Evolutionary conservation across 495 filamentous ascomycete genomes (phyloP).

Genomic region (Penicillium silybi): DNA sequence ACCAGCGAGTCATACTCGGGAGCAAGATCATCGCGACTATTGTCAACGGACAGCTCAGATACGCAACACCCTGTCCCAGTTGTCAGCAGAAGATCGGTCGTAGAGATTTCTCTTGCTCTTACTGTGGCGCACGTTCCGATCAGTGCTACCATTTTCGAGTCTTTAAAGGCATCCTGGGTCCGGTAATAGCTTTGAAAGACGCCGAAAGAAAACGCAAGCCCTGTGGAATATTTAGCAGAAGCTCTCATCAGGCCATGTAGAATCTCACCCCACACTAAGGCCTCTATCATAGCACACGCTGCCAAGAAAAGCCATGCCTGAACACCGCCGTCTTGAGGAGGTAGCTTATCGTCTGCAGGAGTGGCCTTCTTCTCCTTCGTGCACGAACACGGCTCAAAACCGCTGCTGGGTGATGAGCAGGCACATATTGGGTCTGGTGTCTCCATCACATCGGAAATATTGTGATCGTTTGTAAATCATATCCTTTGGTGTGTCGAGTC

Average conservation of each 20-base stretch:
- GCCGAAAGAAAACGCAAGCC: conserved; percentile 23
- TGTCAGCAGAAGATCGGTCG: background rate
- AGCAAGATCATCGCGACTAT: conserved; percentile 22
- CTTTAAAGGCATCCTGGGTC: conserved; percentile 18
- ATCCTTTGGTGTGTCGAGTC: background rate
- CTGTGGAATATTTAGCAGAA: background rate
- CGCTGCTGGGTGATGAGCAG: background rate
- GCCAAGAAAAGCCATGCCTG: conserved; percentile 22
- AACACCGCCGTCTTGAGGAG: conserved; percentile 16
- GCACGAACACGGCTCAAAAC: background rate
- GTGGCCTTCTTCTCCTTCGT: background rate
- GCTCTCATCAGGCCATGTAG: background rate
- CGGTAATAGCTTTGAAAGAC: conserved; percentile 32
- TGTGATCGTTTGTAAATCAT: background rate
- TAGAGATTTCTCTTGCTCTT: background rate
- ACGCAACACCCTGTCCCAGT: conserved; percentile 16
- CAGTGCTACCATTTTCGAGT: conserved; percentile 37
- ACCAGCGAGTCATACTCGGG: conserved; percentile 16
- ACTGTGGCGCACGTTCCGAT: conserved; percentile 50
- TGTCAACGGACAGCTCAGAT: conserved; percentile 18
- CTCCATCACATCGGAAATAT: background rate
- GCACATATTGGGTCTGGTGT: background rate
- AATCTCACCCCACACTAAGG: conserved; percentile 16
- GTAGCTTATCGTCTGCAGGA: background rate
- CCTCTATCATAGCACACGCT: conserved; percentile 18